Evolutionary conservation across 495 filamentous ascomycete genomes (phyloP).

Genomic region (Aspergillus asperescens): DNA sequence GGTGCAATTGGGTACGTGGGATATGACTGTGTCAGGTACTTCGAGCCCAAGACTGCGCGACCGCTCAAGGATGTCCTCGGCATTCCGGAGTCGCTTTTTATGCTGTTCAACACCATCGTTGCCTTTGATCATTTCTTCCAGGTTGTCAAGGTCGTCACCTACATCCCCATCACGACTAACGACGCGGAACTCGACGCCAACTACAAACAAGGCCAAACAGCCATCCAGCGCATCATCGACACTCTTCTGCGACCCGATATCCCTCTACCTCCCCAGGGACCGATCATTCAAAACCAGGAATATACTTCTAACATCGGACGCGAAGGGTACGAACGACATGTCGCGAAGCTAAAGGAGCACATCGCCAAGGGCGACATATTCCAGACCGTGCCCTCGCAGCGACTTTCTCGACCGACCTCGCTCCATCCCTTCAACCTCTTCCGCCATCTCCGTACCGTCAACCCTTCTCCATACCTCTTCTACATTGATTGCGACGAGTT

Average conservation of each 20-base stretch:
- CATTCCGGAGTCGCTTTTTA: slow-evolving; percentile 91
- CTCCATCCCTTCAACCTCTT: slow-evolving; percentile 99
- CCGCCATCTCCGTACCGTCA: slow-evolving; percentile 88
- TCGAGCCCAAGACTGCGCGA: slow-evolving; percentile 87
- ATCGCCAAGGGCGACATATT: slow-evolving; percentile 91
- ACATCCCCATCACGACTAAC: slow-evolving; percentile 54
- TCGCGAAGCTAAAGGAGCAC: slow-evolving; percentile 74
- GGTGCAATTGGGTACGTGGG: slow-evolving; percentile 95
- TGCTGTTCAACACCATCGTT: slow-evolving; percentile 94
- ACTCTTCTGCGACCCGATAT: slow-evolving; percentile 65
- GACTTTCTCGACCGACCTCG: slow-evolving; percentile 79
- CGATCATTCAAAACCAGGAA: slow-evolving; percentile 64
- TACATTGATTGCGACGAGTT: slow-evolving; percentile 88
- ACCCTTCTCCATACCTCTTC: slow-evolving; percentile 95
- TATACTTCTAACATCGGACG: slow-evolving; percentile 94
- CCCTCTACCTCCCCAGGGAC: slow-evolving; percentile 69
- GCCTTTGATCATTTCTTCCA: slow-evolving; percentile 95
- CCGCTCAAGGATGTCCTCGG: slow-evolving; percentile 80
- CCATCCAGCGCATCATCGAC: slow-evolving; percentile 59
- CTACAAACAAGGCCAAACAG: slow-evolving; percentile 60
- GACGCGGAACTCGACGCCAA: slow-evolving; percentile 48
- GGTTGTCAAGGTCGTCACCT: slow-evolving; percentile 86
- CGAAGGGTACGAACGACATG: slow-evolving; percentile 81
- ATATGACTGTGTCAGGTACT: slow-evolving; percentile 96
- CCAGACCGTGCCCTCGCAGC: slow-evolving; percentile 92